Evolutionary conservation across 805 yeast genomes (phyloP).

Genomic region (Candida sithepensis): DNA sequence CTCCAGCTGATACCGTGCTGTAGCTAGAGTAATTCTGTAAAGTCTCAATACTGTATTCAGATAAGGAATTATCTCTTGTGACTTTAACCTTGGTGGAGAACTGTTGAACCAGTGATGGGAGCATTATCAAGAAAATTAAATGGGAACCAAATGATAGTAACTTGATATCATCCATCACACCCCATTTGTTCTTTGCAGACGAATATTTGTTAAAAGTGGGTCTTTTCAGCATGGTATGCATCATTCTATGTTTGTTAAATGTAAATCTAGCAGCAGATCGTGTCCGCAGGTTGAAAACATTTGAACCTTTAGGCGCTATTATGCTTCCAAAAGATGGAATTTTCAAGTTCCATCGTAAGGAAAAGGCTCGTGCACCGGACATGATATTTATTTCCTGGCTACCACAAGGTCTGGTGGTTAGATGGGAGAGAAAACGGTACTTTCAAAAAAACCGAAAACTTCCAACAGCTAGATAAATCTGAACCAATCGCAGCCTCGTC

Average conservation of each 20-base stretch:
- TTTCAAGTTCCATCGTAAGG: constrained; percentile 1
- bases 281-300: neutral
- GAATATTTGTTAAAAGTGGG: constrained; percentile 2
- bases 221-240: constrained; percentile 11
- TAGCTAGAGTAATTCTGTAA: neutral
- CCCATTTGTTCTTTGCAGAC: constrained; percentile 15
- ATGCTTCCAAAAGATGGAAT: neutral
- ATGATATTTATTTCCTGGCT: too few species aligned
- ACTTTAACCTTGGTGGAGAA: constrained; percentile 28
- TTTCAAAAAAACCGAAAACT: too few species aligned
- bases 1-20: neutral
- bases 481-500: neutral
- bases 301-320: neutral
- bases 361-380: neutral
- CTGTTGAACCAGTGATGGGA: constrained; percentile 27
- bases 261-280: neutral
- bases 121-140: constrained; percentile 27
- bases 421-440: too few species aligned
- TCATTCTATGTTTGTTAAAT: constrained; percentile 6
- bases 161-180: constrained; percentile 27
- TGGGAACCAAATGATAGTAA: constrained; percentile 31
- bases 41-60: constrained; percentile 9
- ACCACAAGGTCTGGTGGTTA: too few species aligned
- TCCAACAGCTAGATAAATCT: too few species aligned
- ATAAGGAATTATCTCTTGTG: constrained; percentile 24